phyloP scores from a whole-genome alignment of 768 basidiomycete species.

The Coprinopsis sp. region DNA sequence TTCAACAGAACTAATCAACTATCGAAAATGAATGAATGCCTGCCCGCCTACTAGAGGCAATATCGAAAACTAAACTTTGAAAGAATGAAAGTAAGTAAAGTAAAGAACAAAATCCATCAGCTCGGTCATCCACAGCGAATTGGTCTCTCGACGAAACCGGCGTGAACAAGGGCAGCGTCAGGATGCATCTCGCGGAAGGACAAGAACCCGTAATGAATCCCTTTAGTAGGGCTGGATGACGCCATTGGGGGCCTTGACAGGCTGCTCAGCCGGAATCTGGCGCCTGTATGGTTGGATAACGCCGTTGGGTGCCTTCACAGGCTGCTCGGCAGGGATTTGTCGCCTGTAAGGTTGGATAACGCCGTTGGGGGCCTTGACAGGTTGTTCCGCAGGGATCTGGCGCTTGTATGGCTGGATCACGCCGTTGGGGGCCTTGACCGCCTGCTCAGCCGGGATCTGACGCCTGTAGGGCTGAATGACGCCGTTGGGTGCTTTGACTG shows the following conservation, averaged over 20 bases:
- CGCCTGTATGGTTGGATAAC: slow-evolving; percentile 17
- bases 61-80: too few relatives aligned
- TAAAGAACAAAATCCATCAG: too few relatives aligned
- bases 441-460: slow-evolving; percentile 20
- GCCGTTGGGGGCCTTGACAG: slow-evolving; percentile 5
- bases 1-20: too few relatives aligned
- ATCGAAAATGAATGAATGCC: too few relatives aligned
- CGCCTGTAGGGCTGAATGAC: slow-evolving; percentile 18
- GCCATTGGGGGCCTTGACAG: slow-evolving; percentile 14
- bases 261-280: slow-evolving; percentile 20
- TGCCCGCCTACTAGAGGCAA: too few relatives aligned
- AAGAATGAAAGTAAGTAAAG: too few relatives aligned
- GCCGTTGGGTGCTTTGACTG: slow-evolving; percentile 24
- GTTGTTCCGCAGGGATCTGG: slow-evolving; percentile 19
- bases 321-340: slow-evolving; percentile 16
- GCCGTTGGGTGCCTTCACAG: slow-evolving; percentile 24
- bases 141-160: too few relatives aligned
- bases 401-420: slow-evolving; percentile 10
- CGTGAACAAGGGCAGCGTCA: too few relatives aligned
- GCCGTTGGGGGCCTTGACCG: slow-evolving; percentile 17
- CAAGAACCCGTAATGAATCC: too few relatives aligned
- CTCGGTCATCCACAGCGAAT: too few relatives aligned
- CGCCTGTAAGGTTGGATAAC: slow-evolving; percentile 14
- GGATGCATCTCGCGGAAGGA: too few relatives aligned
- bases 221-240: slow-evolving; percentile 15